phyloP scores from a whole-genome alignment of 768 basidiomycete genomes.

The Leccinum aurantiacum region DNA sequence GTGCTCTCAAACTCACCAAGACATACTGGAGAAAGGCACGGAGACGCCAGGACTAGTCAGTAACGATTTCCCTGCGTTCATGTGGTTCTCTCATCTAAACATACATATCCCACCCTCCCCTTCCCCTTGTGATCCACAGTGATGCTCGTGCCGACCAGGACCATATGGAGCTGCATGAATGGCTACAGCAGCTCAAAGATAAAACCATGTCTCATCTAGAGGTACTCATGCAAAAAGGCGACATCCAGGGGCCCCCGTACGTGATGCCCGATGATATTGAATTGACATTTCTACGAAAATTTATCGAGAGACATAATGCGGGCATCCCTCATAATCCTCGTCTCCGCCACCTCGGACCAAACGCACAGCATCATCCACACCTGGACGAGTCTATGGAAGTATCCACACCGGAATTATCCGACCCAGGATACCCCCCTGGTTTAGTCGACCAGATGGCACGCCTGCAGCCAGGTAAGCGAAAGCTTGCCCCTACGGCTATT shows the following conservation, averaged over 20 bases:
- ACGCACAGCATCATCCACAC: conserved; percentile 28
- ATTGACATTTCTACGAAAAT: conserved; percentile 75
- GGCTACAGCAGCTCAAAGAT: conserved; percentile 85
- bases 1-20: conserved; percentile 80
- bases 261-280: conserved; percentile 79
- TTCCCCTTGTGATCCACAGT: conserved; percentile 11
- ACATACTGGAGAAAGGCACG: conserved; percentile 85
- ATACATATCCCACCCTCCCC: background rate
- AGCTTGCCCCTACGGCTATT: background rate
- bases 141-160: conserved; percentile 84
- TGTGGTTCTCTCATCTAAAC: conserved; percentile 6
- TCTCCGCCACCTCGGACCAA: conserved; percentile 52
- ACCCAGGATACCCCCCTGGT: conserved; percentile 31
- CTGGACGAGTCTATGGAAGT: conserved; percentile 37
- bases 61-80: conserved; percentile 2
- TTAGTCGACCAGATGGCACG: conserved; percentile 37
- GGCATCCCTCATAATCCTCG: conserved; percentile 79
- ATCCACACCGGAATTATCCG: conserved; percentile 36
- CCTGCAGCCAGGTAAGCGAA: conserved; percentile 33
- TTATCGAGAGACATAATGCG: conserved; percentile 76
- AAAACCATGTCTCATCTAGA: conserved; percentile 88
- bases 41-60: conserved; percentile 69
- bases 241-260: conserved; percentile 82
- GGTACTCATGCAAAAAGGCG: conserved; percentile 84
- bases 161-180: conserved; percentile 87